phyloP scores from a whole-genome alignment of 176 grass and related monocot species.

The Oryza australiensis region DNA sequence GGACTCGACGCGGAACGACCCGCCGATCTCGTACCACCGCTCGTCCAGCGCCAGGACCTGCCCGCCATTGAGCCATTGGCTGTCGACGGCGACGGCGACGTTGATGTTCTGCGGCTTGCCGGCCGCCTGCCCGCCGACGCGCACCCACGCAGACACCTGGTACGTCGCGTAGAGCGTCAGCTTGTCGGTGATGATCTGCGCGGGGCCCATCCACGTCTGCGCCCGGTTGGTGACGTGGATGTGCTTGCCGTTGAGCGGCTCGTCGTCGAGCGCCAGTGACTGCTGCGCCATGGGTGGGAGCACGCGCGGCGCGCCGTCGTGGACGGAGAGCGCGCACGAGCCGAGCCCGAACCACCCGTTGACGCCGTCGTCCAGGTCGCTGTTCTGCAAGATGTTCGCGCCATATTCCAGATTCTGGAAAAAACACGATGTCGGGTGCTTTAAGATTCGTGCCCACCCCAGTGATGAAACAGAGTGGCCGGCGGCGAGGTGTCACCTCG shows the following conservation, averaged over 20 bases:
- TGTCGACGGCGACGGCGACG: constrained; percentile 55
- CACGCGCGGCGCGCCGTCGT: constrained; percentile 58
- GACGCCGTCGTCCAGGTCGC: constrained; percentile 61
- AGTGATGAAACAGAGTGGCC: no score
- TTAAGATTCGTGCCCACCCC: not conserved
- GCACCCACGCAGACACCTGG: constrained; percentile 83
- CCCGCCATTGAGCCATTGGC: constrained; percentile 78
- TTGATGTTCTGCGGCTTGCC: constrained; percentile 53
- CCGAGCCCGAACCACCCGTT: constrained; percentile 73
- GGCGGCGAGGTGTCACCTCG: constrained; percentile 32
- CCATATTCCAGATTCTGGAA: constrained; percentile 68
- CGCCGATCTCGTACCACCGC: constrained; percentile 86
- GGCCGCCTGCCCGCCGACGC: constrained; percentile 39
- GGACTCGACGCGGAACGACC: constrained; percentile 69
- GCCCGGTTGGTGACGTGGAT: constrained; percentile 72
- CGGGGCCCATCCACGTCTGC: constrained; percentile 87
- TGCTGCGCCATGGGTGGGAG: constrained; percentile 69
- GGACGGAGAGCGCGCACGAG: constrained; percentile 48
- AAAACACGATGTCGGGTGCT: not conserved
- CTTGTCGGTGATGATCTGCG: constrained; percentile 74
- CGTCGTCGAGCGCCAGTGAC: constrained; percentile 49
- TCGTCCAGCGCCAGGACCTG: constrained; percentile 64
- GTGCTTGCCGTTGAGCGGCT: constrained; percentile 70
- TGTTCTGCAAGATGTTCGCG: constrained; percentile 79
- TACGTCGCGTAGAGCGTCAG: constrained; percentile 65